These are phyloP conservation scores for Cystobasidiaceae sp. DNA, from an alignment of 1,284 basidiomycete species.

Conservation along the genomic window DNA sequence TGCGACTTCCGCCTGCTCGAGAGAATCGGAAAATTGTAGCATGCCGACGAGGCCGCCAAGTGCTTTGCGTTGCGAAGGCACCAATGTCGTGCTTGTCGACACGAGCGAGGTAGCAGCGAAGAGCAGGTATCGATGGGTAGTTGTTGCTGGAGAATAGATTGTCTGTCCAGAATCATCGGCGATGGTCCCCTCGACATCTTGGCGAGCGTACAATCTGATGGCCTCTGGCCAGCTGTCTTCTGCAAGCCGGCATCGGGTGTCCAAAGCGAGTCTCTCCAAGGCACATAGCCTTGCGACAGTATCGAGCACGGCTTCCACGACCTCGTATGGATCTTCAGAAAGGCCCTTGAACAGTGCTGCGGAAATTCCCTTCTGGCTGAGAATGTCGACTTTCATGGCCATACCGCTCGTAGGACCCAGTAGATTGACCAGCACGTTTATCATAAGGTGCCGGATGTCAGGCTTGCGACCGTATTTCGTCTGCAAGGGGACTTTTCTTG, in stretches of 20 bases:
- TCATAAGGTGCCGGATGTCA: conserved; percentile 29
- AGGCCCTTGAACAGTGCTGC: conserved; percentile 18
- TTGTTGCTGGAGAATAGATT: conserved; percentile 5
- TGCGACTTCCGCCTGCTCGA: conserved; percentile 21
- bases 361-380: conserved; percentile 22
- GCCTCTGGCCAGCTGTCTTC: conserved; percentile 28
- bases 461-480: conserved; percentile 20
- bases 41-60: conserved; percentile 24
- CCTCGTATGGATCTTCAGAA: conserved; percentile 7
- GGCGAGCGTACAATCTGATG: background rate
- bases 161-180: background rate
- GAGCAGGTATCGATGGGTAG: conserved; percentile 20
- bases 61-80: conserved; percentile 10
- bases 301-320: conserved; percentile 22
- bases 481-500: conserved; percentile 17
- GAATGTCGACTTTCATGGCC: conserved; percentile 28
- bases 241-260: conserved; percentile 16
- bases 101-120: conserved; percentile 1
- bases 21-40: conserved; percentile 16
- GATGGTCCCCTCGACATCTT: background rate
- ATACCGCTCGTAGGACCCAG: background rate
- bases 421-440: conserved; percentile 12
- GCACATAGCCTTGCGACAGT: conserved; percentile 10
- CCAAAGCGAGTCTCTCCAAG: background rate
- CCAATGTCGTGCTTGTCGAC: background rate